phyloP scores from a whole-genome alignment of 108 stramenopile species.

The Fragilariopsis cylindrus region DNA sequence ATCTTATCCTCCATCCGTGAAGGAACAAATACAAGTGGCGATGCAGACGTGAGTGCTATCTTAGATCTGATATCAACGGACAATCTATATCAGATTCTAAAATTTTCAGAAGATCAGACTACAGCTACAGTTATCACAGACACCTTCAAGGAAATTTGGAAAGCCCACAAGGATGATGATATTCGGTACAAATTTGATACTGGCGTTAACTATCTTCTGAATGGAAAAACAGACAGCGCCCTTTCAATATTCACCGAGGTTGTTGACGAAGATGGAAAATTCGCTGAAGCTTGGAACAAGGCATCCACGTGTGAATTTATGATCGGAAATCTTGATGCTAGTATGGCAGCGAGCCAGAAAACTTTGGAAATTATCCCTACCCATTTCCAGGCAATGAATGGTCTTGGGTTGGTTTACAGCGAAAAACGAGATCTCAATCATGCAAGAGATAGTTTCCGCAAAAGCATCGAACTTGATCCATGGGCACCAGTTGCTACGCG shows the following conservation, averaged over 20 bases:
- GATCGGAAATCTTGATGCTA: slow-evolving; percentile 57
- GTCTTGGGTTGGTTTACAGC: slow-evolving; percentile 69
- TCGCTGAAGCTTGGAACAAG: slow-evolving; percentile 78
- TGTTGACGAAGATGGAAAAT: slow-evolving; percentile 57
- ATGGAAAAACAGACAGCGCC: slow-evolving; percentile 59
- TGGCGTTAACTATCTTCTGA: slow-evolving; percentile 55
- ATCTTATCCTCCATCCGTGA: slow-evolving; percentile 24
- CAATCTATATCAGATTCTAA: slow-evolving; percentile 51
- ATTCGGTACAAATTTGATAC: slow-evolving; percentile 53
- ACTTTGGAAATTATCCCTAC: slow-evolving; percentile 54
- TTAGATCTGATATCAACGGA: slow-evolving; percentile 47
- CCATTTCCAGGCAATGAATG: slow-evolving; percentile 74
- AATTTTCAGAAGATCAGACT: slow-evolving; percentile 46
- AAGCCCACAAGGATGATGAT: slow-evolving; percentile 48
- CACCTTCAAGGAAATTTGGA: slow-evolving; percentile 69
- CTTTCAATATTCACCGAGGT: slow-evolving; percentile 47
- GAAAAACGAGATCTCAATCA: slow-evolving; percentile 44
- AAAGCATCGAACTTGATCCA: slow-evolving; percentile 68
- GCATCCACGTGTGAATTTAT: slow-evolving; percentile 61
- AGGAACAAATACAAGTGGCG: slow-evolving; percentile 20
- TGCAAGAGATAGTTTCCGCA: slow-evolving; percentile 55
- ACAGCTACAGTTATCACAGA: slow-evolving; percentile 58
- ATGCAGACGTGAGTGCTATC: slow-evolving; percentile 12
- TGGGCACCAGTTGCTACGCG: slow-evolving; percentile 73
- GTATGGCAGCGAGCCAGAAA: slow-evolving; percentile 51